Evolutionary conservation across 441 rosid species (phyloP), one percentile per base, ranked within the genome.

Genomic region (Populus hybrid): DNA sequence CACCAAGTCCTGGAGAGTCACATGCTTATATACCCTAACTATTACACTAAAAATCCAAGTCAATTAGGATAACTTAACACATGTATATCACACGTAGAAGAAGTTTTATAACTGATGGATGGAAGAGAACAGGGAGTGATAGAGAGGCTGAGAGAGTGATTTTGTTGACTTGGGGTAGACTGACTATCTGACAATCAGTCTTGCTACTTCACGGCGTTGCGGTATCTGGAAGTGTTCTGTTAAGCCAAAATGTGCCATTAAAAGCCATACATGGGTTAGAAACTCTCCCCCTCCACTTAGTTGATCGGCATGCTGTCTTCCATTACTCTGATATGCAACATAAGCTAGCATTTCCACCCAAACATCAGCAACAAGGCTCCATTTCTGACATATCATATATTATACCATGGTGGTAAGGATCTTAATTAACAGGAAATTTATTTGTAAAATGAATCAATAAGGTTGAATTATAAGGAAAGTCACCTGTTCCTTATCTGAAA

Each of bases 241-340:
- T 18, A 78, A 34, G 21, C 81, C 81, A 3, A 73, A 12, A 84
- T 88, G 87, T 5, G 85, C 82, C 82, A 84, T 73, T 30, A 86
- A 72, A 70, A 87, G 82, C 82, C 87, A 88, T 10, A 82, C 83
- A 78, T 83, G 84, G 34, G 87, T 84, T 18, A 86, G 82, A 20
- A 86, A 79, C 85, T 84, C 86, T 1, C 85, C 86, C 6, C 89
- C 89, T 35, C 75, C 67, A 8, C 76, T 82, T n/a, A 85, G 82
- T 57, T 80, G 82, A 28, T 77, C 80, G n/a, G 79, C 81, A 67
- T 88, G 91, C 21, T 77, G 26, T 32, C 40, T 76, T 16, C 86
- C 82, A 16, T 65, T 36, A n/a, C 88, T 64, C 2, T 81, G 83
- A 18, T 53, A 46, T 2, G 89, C 88, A 8, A 83, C 88, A 38